Evolutionary conservation across 495 filamentous ascomycete species (phyloP).

Genomic region (Xylaria castorea): DNA sequence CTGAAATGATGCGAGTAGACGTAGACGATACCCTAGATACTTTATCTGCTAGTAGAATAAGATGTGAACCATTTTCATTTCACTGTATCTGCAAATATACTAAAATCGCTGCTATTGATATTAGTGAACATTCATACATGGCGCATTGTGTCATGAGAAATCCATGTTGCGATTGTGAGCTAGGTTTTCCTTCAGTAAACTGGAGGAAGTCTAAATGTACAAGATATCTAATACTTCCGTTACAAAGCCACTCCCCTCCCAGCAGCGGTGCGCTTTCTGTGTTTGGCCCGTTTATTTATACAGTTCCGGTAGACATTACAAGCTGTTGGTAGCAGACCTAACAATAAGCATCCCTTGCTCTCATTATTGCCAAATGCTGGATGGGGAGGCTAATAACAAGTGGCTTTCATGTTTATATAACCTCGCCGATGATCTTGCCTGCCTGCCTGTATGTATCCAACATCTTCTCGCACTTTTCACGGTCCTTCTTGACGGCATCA

Average conservation of each 20-base stretch:
- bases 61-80: background rate
- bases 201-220: slow-evolving; percentile 33
- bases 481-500: slow-evolving; percentile 93
- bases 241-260: background rate
- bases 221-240: slow-evolving; percentile 32
- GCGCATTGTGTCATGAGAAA: background rate
- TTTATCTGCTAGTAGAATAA: background rate
- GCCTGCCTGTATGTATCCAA: slow-evolving; percentile 95
- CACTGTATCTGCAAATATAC: background rate
- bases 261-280: background rate
- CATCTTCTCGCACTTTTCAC: slow-evolving; percentile 96
- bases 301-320: slow-evolving; percentile 23
- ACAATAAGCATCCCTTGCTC: slow-evolving; percentile 4
- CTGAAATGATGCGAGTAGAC: slow-evolving; percentile 29
- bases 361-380: background rate
- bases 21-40: slow-evolving; percentile 18
- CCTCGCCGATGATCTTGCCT: slow-evolving; percentile 96
- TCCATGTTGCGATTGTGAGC: slow-evolving; percentile 3
- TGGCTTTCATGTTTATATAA: slow-evolving; percentile 63
- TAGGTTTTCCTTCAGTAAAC: slow-evolving; percentile 16
- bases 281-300: slow-evolving; percentile 20
- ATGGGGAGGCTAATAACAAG: background rate
- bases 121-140: background rate
- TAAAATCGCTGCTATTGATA: background rate
- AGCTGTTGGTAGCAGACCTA: slow-evolving; percentile 2